Conservation (phyloP, 345 rosid genomes). For the Salix purpurea region DNA sequence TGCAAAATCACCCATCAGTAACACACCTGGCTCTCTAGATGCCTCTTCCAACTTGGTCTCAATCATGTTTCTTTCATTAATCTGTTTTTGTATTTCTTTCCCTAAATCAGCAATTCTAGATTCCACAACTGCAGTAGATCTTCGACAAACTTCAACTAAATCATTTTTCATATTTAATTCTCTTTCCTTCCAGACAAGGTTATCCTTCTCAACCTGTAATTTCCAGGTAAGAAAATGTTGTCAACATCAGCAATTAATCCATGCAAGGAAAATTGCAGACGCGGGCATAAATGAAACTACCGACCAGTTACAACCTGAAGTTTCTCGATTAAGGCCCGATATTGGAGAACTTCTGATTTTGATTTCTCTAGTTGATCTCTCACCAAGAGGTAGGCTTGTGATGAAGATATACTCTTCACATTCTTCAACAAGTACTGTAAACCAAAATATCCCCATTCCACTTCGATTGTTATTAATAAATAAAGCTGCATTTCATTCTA, state of each 20-base stretch:
- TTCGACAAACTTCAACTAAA: constrained; percentile 64
- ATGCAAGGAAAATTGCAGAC: constrained; percentile 15
- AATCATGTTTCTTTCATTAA: constrained; percentile 52
- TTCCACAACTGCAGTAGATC: constrained; percentile 61
- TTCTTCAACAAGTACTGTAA: constrained; percentile 71
- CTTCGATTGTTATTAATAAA: constrained; percentile 10
- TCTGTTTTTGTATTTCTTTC: constrained; percentile 59
- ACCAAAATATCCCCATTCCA: constrained; percentile 22
- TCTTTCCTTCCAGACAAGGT: constrained; percentile 74
- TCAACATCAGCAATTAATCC: constrained; percentile 32
- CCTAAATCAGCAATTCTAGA: constrained; percentile 59
- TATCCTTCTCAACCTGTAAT: constrained; percentile 81
- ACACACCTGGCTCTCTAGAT: constrained; percentile 68
- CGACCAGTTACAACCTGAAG: constrained; percentile 89
- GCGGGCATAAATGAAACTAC: constrained; percentile 42
- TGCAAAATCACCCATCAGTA: background rate
- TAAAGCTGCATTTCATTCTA: constrained; percentile 20
- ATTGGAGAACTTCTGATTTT: constrained; percentile 57
- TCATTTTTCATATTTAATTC: constrained; percentile 74
- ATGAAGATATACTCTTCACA: constrained; percentile 57
- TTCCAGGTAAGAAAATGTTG: constrained; percentile 14
- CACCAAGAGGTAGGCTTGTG: constrained; percentile 54
- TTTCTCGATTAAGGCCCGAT: constrained; percentile 76
- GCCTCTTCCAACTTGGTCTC: constrained; percentile 62
- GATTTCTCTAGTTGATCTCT: constrained; percentile 72